phyloP scores from a whole-genome alignment of 306 rosid species.

The Styphnolobium japonicum region DNA sequence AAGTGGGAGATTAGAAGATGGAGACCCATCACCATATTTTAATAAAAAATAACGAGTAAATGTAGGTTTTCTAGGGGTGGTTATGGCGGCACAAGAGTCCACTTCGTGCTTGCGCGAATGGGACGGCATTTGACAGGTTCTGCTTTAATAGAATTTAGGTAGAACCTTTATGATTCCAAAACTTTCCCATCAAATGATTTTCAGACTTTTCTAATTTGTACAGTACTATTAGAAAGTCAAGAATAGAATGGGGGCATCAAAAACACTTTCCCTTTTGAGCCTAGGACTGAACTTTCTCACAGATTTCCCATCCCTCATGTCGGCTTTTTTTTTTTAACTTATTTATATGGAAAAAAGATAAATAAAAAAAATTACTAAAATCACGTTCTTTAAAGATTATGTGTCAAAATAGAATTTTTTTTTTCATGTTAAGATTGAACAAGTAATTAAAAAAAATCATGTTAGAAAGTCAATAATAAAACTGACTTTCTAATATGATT shows the following conservation, averaged over 20 bases:
- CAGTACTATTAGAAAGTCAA: neutral
- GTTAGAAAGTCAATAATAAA: no score
- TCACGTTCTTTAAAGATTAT: no score
- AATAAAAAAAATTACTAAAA: no score
- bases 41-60: constrained; percentile 10
- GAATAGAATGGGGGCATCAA: constrained; percentile 9
- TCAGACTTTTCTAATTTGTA: neutral
- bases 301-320: neutral
- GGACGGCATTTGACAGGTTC: constrained; percentile 35
- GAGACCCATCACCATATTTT: constrained; percentile 30
- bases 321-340: no score
- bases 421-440: no score
- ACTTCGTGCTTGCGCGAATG: constrained; percentile 30
- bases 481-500: no score
- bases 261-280: constrained; percentile 5
- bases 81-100: constrained; percentile 23
- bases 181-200: constrained; percentile 27
- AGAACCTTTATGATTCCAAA: constrained; percentile 28
- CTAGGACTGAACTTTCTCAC: constrained; percentile 6
- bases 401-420: no score
- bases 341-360: no score
- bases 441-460: no score
- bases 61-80: constrained; percentile 14
- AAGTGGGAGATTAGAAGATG: constrained; percentile 42
- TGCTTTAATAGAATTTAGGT: constrained; percentile 19